These are phyloP conservation scores for Tagetes erecta DNA, from an alignment of 129 eudicot species.

Conservation along the genomic window DNA sequence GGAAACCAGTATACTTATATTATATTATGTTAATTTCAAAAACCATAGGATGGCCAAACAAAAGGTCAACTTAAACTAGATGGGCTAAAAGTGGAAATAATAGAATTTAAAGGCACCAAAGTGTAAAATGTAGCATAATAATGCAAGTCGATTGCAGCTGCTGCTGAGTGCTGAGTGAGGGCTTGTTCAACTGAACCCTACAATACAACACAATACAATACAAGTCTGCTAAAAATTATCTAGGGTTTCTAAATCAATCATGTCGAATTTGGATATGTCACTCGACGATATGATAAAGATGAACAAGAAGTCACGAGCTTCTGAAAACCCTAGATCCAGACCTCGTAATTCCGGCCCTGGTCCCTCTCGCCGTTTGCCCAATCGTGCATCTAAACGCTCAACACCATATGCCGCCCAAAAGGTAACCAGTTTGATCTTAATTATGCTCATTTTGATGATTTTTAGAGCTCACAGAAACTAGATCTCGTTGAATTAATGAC, in stretches of 20 bases:
- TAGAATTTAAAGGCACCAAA: neutral
- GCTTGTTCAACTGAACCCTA: conserved; percentile 15
- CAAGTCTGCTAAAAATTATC: conserved; percentile 8
- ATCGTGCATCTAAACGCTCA: conserved; percentile 40
- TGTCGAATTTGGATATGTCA: conserved; percentile 53
- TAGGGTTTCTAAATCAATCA: conserved; percentile 30
- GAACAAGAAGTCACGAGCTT: conserved; percentile 43
- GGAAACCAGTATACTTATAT: no score
- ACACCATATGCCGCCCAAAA: conserved; percentile 37
- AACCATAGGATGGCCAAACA: neutral
- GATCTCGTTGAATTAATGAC: neutral
- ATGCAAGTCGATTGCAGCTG: neutral
- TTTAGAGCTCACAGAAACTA: neutral
- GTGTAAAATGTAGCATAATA: neutral
- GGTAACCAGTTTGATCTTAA: conserved; percentile 19
- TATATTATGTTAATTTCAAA: no score
- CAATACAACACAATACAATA: conserved; percentile 13
- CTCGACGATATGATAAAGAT: conserved; percentile 55
- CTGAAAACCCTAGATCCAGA: conserved; percentile 38
- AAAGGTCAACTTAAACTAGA: conserved; percentile 9
- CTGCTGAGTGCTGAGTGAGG: no score
- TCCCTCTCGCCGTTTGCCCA: conserved; percentile 46
- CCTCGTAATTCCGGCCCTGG: conserved; percentile 49
- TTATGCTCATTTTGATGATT: neutral
- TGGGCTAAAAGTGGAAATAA: neutral